Base-by-base conservation (phyloP, 495 filamentous ascomycete species). In the Astrothelium macrocarpum region DNA sequence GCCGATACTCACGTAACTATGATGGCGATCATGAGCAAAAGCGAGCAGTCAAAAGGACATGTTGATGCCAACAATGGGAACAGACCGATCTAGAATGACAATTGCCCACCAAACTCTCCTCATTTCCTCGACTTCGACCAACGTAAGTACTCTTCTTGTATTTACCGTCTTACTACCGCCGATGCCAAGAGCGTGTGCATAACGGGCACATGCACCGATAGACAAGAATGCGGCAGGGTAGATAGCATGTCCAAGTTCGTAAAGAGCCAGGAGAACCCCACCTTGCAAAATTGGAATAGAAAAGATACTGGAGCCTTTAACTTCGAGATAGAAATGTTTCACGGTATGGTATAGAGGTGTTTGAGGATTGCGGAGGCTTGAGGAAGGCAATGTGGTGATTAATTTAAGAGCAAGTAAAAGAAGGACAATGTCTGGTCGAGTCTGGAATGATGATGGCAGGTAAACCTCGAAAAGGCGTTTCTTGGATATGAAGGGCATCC, bases 371-470 rank as follows among this genome's bases (percentile, higher is more conserved):
- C 59, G 59, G 66, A 66, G 28, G 32, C 39, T 20, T 73, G 70
- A 26, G 7, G 63, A 59, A 58, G 59, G 64, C 10, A 56, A 59
- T n/a, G 64, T 62, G 20, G 64, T 65, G 12, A 78, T 65, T 2
- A 83, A 74, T 68, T 80, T 80, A 77, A 83, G 80, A 32, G 71
- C 74, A 18, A 82, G 67, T 53, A 80, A 79, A 14, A 83, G 71
- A 31, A 81, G 71, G 32, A 72, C 78, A 62, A 79, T 63, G 58
- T 84, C 80, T 0, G 80, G 70, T 10, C 78, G 75, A 32, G 72
- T 73, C 53, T 79, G 75, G 67, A 74, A 74, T 1, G 76, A 59
- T 7, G 75, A 71, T 29, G 74, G 73, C 28, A 63, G 12, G 23
- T 65, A 59, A 36, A 65, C 66, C 18, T 70, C 67, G 29, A 68